phyloP scores from a whole-genome alignment of 768 basidiomycete genomes.

The Butyriboletus loyo region DNA sequence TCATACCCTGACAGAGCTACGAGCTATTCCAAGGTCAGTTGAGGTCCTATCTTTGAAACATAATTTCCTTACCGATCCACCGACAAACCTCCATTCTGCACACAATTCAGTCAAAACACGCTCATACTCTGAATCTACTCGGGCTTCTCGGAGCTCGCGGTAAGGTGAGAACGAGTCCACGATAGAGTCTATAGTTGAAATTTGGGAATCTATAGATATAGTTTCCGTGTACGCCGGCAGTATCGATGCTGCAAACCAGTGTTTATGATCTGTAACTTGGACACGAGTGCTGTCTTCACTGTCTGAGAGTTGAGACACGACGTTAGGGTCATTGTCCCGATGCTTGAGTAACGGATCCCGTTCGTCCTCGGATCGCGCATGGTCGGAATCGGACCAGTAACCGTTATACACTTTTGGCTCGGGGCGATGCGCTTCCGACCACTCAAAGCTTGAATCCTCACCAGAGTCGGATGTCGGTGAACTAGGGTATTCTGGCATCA shows the following conservation, averaged over 20 bases:
- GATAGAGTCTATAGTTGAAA: conserved; percentile 33
- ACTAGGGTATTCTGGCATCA: conserved; percentile 4
- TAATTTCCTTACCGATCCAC: conserved; percentile 48
- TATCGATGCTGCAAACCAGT: conserved; percentile 37
- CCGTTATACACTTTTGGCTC: conserved; percentile 16
- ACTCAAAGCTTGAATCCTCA: conserved; percentile 5
- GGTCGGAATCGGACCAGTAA: conserved; percentile 25
- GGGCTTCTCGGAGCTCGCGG: conserved; percentile 44
- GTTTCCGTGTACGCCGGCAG: conserved; percentile 46
- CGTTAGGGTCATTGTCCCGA: conserved; percentile 4
- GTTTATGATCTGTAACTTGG: conserved; percentile 3
- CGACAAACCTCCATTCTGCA: conserved; percentile 64
- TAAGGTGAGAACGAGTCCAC: conserved; percentile 57
- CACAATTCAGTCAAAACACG: conserved; percentile 45
- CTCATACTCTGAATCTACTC: conserved; percentile 47
- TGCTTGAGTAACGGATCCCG: conserved; percentile 13
- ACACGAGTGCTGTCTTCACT: conserved; percentile 2
- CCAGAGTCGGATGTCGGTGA: conserved; percentile 11
- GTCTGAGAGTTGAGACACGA: conserved; percentile 22
- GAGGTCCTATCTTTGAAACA: background rate
- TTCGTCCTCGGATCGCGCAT: conserved; percentile 17
- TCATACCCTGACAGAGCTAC: conserved; percentile 58
- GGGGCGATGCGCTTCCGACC: conserved; percentile 8
- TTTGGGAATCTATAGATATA: conserved; percentile 27
- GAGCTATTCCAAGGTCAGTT: conserved; percentile 37